Percentiles rank a stretch among this genome's conserved stretches.
Evolutionary conservation across 176 grass and related monocot genomes (phyloP).

Genomic region (Guadua angustifolia): DNA sequence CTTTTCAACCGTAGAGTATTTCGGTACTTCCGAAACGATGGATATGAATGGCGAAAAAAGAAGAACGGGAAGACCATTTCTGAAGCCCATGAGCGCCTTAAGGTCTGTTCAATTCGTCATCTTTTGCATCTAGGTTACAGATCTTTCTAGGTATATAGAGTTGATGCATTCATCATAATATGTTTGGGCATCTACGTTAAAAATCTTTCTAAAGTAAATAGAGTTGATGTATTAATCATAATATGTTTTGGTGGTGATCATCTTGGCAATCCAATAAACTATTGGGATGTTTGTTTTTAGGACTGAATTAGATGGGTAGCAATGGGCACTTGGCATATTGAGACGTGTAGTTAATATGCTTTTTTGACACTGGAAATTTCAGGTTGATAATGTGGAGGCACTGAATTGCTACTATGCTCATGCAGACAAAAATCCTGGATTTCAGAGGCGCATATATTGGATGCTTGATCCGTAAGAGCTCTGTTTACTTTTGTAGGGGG

Average conservation of each 20-base stretch:
- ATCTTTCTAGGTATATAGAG: slow-evolving; percentile 8
- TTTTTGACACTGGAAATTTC: slow-evolving; percentile 33
- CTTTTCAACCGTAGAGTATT: slow-evolving; percentile 89
- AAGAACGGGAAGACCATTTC: slow-evolving; percentile 61
- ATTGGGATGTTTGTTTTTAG: not conserved
- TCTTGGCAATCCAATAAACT: not conserved
- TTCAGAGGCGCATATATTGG: slow-evolving; percentile 89
- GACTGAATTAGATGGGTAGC: slow-evolving; percentile 2
- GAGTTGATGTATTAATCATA: not conserved
- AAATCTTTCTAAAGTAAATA: slow-evolving; percentile 6
- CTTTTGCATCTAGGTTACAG: not conserved
- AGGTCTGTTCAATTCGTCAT: slow-evolving; percentile 44
- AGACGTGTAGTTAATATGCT: not conserved
- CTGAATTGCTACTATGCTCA: slow-evolving; percentile 83
- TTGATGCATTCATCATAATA: not conserved
- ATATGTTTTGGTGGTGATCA: not conserved
- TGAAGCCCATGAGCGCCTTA: slow-evolving; percentile 90
- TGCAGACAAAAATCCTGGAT: slow-evolving; percentile 56
- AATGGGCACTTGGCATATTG: not conserved
- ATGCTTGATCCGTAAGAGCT: slow-evolving; percentile 91
- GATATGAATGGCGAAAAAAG: slow-evolving; percentile 77
- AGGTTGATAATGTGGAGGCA: slow-evolving; percentile 74
- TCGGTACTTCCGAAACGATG: slow-evolving; percentile 86
- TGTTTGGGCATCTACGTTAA: not conserved
- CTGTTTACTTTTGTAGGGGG: not conserved